Percentiles rank a stretch among this genome's conserved stretches.
phyloP scores from a whole-genome alignment of 768 basidiomycete genomes.

The Steccherinum ochraceum region DNA sequence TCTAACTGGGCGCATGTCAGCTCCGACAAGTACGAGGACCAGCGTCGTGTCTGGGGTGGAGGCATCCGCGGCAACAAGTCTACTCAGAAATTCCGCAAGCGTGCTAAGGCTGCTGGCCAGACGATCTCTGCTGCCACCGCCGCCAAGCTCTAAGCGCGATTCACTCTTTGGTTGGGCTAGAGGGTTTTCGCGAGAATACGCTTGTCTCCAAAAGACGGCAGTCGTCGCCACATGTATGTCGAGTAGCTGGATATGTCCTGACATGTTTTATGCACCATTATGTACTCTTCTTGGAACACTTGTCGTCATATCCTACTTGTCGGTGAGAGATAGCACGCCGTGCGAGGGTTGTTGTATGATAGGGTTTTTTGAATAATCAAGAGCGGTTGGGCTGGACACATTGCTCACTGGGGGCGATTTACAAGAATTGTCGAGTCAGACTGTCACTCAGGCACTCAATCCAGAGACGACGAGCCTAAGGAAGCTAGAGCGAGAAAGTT shows the following conservation, averaged over 20 bases:
- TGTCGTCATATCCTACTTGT: no score
- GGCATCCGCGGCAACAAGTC: slow-evolving; percentile 94
- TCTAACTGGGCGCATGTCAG: slow-evolving; percentile 29
- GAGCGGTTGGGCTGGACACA: no score
- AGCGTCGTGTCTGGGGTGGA: slow-evolving; percentile 92
- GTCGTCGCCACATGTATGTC: background rate
- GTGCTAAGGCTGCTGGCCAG: slow-evolving; percentile 86
- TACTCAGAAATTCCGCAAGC: slow-evolving; percentile 87
- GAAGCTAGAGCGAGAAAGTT: no score
- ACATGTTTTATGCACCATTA: background rate
- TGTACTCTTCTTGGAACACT: background rate
- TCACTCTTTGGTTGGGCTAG: background rate
- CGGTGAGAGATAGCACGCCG: no score
- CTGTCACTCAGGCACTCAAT: no score
- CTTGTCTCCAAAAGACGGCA: background rate
- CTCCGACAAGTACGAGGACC: slow-evolving; percentile 90
- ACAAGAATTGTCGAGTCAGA: no score
- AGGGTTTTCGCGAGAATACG: background rate
- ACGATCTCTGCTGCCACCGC: slow-evolving; percentile 46
- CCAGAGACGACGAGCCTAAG: no score
- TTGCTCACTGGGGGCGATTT: no score
- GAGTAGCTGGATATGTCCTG: background rate
- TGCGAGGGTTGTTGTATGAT: no score
- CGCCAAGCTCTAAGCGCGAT: slow-evolving; percentile 56
- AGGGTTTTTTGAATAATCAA: no score